Evolutionary conservation across 495 filamentous ascomycete genomes (phyloP).

Genomic region (Tuber umbilicatum): DNA sequence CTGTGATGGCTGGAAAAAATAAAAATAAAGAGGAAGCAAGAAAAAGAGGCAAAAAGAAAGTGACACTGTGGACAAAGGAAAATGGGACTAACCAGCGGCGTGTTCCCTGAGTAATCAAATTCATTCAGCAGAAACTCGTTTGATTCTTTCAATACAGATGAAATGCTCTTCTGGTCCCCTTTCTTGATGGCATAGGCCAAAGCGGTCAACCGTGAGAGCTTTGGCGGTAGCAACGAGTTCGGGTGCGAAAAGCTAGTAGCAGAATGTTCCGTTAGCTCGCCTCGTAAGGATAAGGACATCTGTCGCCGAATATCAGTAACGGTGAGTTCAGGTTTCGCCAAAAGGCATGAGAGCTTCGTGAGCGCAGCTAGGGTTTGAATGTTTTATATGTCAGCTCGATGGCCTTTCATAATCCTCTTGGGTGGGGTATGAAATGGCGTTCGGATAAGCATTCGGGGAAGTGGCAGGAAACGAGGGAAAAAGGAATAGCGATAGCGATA

Average conservation of each 20-base stretch:
- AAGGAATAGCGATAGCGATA: slow-evolving; percentile 36
- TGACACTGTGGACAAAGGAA: slow-evolving; percentile 18
- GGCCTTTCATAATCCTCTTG: background rate
- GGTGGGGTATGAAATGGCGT: slow-evolving; percentile 17
- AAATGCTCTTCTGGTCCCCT: slow-evolving; percentile 59
- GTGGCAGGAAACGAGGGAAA: slow-evolving; percentile 22
- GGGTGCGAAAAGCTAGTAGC: slow-evolving; percentile 55
- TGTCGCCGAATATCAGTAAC: slow-evolving; percentile 57
- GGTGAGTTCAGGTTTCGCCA: slow-evolving; percentile 59
- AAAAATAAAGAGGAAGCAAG: slow-evolving; percentile 7
- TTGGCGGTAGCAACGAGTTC: slow-evolving; percentile 47
- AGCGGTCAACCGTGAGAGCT: slow-evolving; percentile 57
- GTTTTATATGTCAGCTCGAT: background rate
- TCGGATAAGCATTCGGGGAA: slow-evolving; percentile 25
- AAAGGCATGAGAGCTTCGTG: slow-evolving; percentile 84
- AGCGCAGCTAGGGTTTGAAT: slow-evolving; percentile 56
- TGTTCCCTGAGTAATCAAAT: slow-evolving; percentile 83
- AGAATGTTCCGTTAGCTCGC: slow-evolving; percentile 75
- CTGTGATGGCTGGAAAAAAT: too few relatives aligned
- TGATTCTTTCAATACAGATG: slow-evolving; percentile 60
- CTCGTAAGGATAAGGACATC: slow-evolving; percentile 72
- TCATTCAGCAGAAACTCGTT: slow-evolving; percentile 63
- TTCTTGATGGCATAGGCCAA: slow-evolving; percentile 75
- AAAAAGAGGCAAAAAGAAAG: slow-evolving; percentile 18
- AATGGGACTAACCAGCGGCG: slow-evolving; percentile 58